Evolutionary conservation across 192 early-diverging fungal genomes (phyloP).

Genomic region (Linderina pennispora): DNA sequence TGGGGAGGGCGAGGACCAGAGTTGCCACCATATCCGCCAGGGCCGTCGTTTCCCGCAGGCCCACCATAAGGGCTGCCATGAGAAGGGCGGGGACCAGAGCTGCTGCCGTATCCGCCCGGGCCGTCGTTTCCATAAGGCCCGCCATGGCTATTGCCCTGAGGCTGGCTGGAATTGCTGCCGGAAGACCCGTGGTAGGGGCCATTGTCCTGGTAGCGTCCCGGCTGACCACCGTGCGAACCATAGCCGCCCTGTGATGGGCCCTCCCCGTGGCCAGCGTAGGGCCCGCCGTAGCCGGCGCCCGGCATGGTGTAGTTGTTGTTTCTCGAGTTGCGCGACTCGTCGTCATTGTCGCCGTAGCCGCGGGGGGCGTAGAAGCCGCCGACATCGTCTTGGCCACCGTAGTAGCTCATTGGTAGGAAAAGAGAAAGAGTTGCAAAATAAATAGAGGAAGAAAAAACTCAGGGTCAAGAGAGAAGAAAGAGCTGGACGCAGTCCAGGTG

Average conservation of each 20-base stretch:
- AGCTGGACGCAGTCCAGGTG: too few species aligned
- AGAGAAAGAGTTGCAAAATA: not conserved
- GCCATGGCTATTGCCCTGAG: too few species aligned
- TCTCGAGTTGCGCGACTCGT: not conserved
- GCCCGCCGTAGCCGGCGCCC: not conserved
- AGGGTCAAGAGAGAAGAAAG: too few species aligned
- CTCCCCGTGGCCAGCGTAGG: too few species aligned
- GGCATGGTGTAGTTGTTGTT: not conserved
- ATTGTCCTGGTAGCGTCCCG: too few species aligned
- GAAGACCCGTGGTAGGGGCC: too few species aligned
- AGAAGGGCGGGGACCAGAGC: not conserved
- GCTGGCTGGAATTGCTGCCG: too few species aligned
- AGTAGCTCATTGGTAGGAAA: not conserved
- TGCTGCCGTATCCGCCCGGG: not conserved
- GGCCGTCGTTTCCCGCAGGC: not conserved
- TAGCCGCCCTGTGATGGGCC: too few species aligned
- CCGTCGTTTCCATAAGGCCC: not conserved
- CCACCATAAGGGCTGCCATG: not conserved
- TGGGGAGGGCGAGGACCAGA: not conserved
- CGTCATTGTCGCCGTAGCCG: not conserved
- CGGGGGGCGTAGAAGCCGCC: conserved; percentile 5
- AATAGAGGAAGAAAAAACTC: not conserved
- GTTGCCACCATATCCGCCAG: not conserved
- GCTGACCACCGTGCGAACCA: too few species aligned
- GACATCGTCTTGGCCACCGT: conserved; percentile 2